A percentile compares a stretch with the other conserved stretches of the same genome.
These are phyloP conservation scores for Chenopodium suecicum DNA, from an alignment of 148 eudicot species.

Conservation along the genomic window DNA sequence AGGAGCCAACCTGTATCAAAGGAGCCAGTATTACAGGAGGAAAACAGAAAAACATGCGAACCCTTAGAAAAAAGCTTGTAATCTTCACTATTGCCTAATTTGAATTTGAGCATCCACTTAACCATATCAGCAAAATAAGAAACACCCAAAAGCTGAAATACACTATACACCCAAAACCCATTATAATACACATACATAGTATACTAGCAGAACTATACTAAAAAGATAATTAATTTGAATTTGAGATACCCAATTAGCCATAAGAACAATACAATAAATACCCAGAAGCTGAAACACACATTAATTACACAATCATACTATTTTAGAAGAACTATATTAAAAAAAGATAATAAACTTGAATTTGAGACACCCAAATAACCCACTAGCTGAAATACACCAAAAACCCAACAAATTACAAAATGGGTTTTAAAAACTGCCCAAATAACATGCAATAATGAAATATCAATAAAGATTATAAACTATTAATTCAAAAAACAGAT, in stretches of 20 bases:
- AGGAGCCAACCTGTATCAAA: slow-evolving; percentile 3
- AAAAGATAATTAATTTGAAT: too few species aligned
- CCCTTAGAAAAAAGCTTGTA: neutral
- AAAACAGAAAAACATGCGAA: neutral
- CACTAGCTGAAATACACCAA: too few species aligned
- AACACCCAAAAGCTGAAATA: slow-evolving; percentile 24
- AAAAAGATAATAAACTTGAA: too few species aligned
- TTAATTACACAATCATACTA: neutral
- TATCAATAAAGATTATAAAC: neutral
- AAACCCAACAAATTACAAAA: too few species aligned
- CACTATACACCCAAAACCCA: neutral
- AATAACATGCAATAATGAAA: neutral
- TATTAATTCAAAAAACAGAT: neutral
- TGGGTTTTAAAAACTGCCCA: neutral
- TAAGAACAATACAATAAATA: slow-evolving; percentile 3
- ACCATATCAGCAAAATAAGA: slow-evolving; percentile 4
- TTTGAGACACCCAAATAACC: too few species aligned
- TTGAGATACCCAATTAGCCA: neutral
- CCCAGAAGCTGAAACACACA: slow-evolving; percentile 24
- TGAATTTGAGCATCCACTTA: neutral
- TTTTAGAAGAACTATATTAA: neutral
- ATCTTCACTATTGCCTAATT: neutral
- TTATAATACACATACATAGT: neutral
- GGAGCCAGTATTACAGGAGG: neutral
- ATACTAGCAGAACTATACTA: neutral